These are phyloP conservation scores for Dothidotthia symphoricarpi DNA, from an alignment of 2,329 filamentous ascomycete species.

Conservation along the genomic window DNA sequence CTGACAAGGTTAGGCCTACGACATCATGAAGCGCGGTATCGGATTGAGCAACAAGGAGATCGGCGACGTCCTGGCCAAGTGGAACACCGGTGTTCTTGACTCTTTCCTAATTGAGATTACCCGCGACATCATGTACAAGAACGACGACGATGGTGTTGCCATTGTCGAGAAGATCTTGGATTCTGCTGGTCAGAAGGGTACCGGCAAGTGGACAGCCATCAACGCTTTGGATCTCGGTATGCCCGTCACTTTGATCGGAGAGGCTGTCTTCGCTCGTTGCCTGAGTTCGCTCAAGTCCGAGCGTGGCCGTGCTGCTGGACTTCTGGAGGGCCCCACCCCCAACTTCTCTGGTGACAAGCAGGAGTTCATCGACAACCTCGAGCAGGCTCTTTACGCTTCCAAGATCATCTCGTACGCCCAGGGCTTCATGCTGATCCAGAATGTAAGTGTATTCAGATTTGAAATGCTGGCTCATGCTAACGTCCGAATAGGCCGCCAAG, in stretches of 20 bases:
- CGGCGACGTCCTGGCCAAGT: conserved; percentile 87
- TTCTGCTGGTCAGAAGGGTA: conserved; percentile 97
- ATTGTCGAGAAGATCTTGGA: conserved; percentile 99
- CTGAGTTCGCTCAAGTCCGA: conserved; percentile 91
- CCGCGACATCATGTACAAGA: conserved; percentile 97
- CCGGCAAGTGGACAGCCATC: conserved; percentile 99
- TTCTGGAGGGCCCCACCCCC: conserved; percentile 74
- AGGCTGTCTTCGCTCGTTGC: conserved; percentile 94
- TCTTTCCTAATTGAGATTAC: conserved; percentile 99
- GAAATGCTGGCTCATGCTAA: conserved; percentile 4
- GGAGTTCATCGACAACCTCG: conserved; percentile 92
- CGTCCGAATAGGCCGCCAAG: conserved; percentile 69
- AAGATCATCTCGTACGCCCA: conserved; percentile 99
- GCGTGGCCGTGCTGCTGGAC: conserved; percentile 75
- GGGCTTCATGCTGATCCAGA: conserved; percentile 99
- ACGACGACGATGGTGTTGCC: conserved; percentile 85
- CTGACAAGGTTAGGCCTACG: conserved; percentile 71
- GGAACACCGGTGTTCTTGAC: conserved; percentile 98
- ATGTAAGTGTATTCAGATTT: conserved; percentile 57
- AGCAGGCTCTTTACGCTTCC: conserved; percentile 97
- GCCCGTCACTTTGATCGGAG: conserved; percentile 96
- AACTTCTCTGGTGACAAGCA: conserved; percentile 88
- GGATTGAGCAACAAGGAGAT: conserved; percentile 91
- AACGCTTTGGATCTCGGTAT: conserved; percentile 98
- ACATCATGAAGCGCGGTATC: conserved; percentile 98